Base-by-base conservation (phyloP, 75 land plant species). In the Selaginella tamariscina region DNA sequence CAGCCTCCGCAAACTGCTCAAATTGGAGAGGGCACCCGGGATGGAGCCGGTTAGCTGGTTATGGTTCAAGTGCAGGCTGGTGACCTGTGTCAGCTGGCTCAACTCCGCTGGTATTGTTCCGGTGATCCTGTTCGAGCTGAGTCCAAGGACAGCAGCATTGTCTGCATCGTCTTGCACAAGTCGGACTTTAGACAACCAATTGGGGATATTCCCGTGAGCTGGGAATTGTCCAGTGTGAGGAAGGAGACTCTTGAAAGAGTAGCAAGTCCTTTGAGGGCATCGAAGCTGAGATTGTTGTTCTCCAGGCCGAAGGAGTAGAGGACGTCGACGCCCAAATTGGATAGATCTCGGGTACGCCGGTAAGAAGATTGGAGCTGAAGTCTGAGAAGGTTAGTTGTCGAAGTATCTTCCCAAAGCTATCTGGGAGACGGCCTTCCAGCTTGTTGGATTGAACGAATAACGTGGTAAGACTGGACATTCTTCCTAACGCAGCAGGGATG, bases 71-170 rank as follows among this genome's bases (percentile, higher is more conserved):
- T 59, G 8, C 18, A 59, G 62, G 9, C 9, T 21, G 9, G 21
- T 26, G 27, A 59, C n/a, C 8, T 59, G 21, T 2, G 21, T 26
- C 62, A 21, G 26, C 26, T 59, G 62, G 8, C 23, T 9, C 8
- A 59, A 5, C 24, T 59, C 26, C 21, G 21, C 8, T 59, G 62
- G 62, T 2, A 59, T 21, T 23, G 5, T 8, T 8, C 62, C 62
- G 23, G 62, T 59, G 62, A 59, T 23, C 18, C 62, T 2, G 26
- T 59, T 59, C n/a, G 49, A 39, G 49, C 49, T 39, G 49, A 39
- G 49, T 5, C 49, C 15, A 5, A 39, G 49, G 11, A 39, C 49
- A 5, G 49, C 49, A n/a, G 21, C 62, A n/a, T 59, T n/a, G 27
- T n/a, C n/a, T 5, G 21, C 62, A n/a, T 2, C 26, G 62, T 59